A percentile compares a stretch with the other conserved stretches of the same genome.
phyloP scores from a whole-genome alignment of 306 rosid species.

The Macrotyloma uniflorum region DNA sequence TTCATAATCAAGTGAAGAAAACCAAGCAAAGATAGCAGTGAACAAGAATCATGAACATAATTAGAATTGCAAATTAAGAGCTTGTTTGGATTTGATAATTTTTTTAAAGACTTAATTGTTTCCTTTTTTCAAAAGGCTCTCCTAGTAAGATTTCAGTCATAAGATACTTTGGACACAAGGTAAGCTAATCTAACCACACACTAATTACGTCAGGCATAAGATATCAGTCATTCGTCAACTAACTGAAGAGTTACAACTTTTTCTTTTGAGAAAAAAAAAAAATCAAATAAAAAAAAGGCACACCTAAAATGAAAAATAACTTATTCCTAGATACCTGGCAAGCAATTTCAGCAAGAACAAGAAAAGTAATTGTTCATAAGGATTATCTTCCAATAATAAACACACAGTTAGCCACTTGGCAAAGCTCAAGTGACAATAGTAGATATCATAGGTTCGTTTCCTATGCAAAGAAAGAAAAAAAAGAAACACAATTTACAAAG shows the following conservation, averaged over 20 bases:
- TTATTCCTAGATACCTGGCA: neutral
- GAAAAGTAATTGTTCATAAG: neutral
- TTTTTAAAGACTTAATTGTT: neutral
- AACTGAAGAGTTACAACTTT: neutral
- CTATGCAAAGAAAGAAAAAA: neutral
- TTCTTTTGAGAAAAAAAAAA: slow-evolving; percentile 11
- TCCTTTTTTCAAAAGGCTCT: neutral
- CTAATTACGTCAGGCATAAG: neutral
- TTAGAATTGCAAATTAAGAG: slow-evolving; percentile 3
- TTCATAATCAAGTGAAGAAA: slow-evolving; percentile 24
- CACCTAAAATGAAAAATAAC: slow-evolving; percentile 11
- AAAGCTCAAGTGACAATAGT: neutral
- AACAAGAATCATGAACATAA: slow-evolving; percentile 23
- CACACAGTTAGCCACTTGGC: neutral
- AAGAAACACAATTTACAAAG: neutral
- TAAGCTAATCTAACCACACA: slow-evolving; percentile 5
- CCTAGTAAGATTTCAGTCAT: slow-evolving; percentile 12
- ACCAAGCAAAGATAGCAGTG: neutral
- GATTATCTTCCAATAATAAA: slow-evolving; percentile 10
- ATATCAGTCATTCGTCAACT: slow-evolving; percentile 7
- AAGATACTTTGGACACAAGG: slow-evolving; percentile 6
- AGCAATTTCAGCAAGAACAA: slow-evolving; percentile 8
- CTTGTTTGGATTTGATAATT: slow-evolving; percentile 2
- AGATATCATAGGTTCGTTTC: slow-evolving; percentile 12
- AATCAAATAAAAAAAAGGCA: neutral